Percentiles rank a stretch among this genome's conserved stretches.
Evolutionary conservation across 768 basidiomycete species (phyloP).

Genomic region (Lactifluus echinatus): DNA sequence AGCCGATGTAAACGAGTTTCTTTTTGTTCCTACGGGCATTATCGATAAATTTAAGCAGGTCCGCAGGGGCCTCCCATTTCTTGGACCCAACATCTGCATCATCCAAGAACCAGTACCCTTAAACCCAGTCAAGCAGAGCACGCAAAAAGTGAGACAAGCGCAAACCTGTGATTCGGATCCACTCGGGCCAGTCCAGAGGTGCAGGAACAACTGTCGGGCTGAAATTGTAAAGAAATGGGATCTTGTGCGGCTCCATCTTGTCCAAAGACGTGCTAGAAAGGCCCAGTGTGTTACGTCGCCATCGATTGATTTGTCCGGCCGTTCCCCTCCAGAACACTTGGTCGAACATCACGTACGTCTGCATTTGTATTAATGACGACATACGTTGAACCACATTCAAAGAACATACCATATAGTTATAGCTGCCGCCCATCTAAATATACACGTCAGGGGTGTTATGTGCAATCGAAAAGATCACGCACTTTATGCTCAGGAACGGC

Average conservation of each 20-base stretch:
- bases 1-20: conserved; percentile 96
- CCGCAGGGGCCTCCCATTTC: conserved; percentile 83
- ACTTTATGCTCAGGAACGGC: conserved; percentile 95
- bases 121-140: not conserved
- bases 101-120: conserved; percentile 96
- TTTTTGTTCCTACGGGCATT: conserved; percentile 63
- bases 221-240: conserved; percentile 97
- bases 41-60: conserved; percentile 76
- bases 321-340: conserved; percentile 97
- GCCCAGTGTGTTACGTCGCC: conserved; percentile 70
- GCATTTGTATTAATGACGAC: conserved; percentile 6
- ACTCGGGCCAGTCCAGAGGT: conserved; percentile 97
- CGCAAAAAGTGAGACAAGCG: not conserved
- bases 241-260: conserved; percentile 95
- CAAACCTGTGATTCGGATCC: conserved; percentile 86
- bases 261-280: conserved; percentile 81
- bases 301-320: conserved; percentile 89
- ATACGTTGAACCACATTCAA: not conserved
- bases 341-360: conserved; percentile 96
- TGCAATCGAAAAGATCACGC: conserved; percentile 11
- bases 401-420: conserved; percentile 87
- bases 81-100: conserved; percentile 82
- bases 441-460: not conserved
- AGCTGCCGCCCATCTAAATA: conserved; percentile 82
- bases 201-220: conserved; percentile 85